These are phyloP conservation scores for Trichoderma breve DNA, from an alignment of 2,329 filamentous ascomycete species.

Conservation along the genomic window DNA sequence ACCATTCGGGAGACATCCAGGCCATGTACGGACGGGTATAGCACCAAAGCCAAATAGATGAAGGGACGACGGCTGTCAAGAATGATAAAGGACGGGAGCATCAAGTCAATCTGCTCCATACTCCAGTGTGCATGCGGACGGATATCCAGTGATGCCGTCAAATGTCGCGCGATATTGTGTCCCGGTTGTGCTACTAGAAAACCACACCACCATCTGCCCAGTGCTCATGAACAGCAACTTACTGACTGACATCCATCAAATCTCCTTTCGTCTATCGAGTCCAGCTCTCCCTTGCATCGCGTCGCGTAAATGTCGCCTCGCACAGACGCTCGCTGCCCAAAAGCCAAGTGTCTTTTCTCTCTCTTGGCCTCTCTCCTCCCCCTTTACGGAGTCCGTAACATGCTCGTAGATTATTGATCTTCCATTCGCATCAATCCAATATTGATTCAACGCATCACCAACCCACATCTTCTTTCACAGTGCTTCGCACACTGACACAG, in stretches of 20 bases:
- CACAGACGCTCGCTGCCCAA: not conserved
- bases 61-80: not conserved
- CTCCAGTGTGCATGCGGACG: not conserved
- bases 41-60: not conserved
- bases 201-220: conserved; percentile 16
- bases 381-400: not conserved
- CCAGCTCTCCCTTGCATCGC: not conserved
- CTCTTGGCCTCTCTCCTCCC: not conserved
- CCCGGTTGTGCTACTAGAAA: not conserved
- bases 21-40: not conserved
- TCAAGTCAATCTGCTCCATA: not conserved
- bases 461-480: not conserved
- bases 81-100: not conserved
- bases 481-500: not conserved
- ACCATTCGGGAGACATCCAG: conserved; percentile 6
- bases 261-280: not conserved
- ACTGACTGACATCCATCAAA: too few species aligned
- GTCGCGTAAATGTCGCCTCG: not conserved
- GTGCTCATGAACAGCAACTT: not conserved
- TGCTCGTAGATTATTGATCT: not conserved
- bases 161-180: conserved; percentile 9
- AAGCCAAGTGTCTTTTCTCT: not conserved
- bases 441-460: not conserved
- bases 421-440: not conserved
- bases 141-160: not conserved